Evolutionary conservation across 192 early-diverging fungal species (phyloP).

Genomic region (Coemansia sp.): DNA sequence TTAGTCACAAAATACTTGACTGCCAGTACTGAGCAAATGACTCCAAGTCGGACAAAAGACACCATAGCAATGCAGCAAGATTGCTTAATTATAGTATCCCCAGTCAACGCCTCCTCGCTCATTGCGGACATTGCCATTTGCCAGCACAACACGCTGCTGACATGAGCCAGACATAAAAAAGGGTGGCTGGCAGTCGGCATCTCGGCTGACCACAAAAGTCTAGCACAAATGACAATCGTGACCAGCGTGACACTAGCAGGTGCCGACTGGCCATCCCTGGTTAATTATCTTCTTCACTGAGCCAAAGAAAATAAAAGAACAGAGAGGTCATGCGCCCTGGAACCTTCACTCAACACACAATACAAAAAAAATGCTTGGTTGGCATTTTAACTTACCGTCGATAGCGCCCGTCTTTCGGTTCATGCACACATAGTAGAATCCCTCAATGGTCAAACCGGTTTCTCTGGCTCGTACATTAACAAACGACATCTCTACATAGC

Average conservation of each 20-base stretch:
- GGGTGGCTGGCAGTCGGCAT: neutral
- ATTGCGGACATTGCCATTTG: neutral
- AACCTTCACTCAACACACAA: neutral
- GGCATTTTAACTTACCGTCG: slow-evolving; percentile 44
- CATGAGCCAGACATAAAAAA: neutral
- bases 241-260: neutral
- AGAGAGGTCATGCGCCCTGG: neutral
- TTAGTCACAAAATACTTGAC: slow-evolving; percentile 2
- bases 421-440: slow-evolving; percentile 71
- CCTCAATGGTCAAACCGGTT: slow-evolving; percentile 63
- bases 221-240: neutral
- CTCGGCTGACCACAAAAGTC: neutral
- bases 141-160: neutral
- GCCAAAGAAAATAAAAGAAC: neutral
- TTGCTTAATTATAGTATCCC: neutral
- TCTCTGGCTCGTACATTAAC: slow-evolving; percentile 55
- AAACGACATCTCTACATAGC: slow-evolving; percentile 55
- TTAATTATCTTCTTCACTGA: neutral
- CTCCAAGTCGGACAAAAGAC: neutral
- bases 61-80: neutral
- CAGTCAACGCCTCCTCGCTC: neutral
- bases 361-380: neutral
- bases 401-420: slow-evolving; percentile 57
- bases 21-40: neutral
- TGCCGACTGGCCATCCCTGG: no score